These are phyloP conservation scores for Tilletia indica DNA, from an alignment of 1,284 basidiomycete species.

Conservation along the genomic window DNA sequence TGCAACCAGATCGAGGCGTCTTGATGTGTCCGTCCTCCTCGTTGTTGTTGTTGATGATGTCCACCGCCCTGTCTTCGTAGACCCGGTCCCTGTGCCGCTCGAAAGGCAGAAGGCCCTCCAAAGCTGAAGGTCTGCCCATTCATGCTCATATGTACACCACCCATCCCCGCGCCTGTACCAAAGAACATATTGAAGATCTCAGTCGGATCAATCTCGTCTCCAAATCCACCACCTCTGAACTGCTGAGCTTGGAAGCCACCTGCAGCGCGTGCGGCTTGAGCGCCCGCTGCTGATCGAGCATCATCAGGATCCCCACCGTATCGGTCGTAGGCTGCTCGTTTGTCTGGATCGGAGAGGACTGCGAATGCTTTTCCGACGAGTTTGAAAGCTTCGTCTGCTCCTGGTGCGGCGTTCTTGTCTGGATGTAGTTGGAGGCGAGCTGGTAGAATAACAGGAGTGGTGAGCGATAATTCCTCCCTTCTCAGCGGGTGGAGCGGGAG, in stretches of 20 bases:
- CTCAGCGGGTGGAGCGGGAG: not conserved
- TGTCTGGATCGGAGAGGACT: slow-evolving; percentile 59
- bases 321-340: slow-evolving; percentile 45
- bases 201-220: slow-evolving; percentile 86
- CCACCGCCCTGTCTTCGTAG: not conserved
- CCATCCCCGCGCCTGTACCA: slow-evolving; percentile 66
- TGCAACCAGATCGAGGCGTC: slow-evolving; percentile 74
- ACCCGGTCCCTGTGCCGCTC: slow-evolving; percentile 30
- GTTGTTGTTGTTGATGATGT: slow-evolving; percentile 27
- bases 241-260: slow-evolving; percentile 25
- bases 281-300: slow-evolving; percentile 63
- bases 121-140: slow-evolving; percentile 47
- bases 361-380: slow-evolving; percentile 98
- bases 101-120: slow-evolving; percentile 45
- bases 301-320: slow-evolving; percentile 73
- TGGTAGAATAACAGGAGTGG: slow-evolving; percentile 53
- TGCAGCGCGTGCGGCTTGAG: slow-evolving; percentile 54
- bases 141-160: slow-evolving; percentile 32
- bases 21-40: slow-evolving; percentile 58
- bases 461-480: not conserved
- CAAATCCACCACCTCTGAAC: slow-evolving; percentile 57
- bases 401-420: slow-evolving; percentile 95
- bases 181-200: slow-evolving; percentile 99
- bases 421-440: slow-evolving; percentile 93
- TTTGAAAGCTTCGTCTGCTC: slow-evolving; percentile 99